Evolutionary conservation across 2,329 filamentous ascomycete species (phyloP), one percentile per base, ranked within the genome.

Genomic region (Leptographium procerum): DNA sequence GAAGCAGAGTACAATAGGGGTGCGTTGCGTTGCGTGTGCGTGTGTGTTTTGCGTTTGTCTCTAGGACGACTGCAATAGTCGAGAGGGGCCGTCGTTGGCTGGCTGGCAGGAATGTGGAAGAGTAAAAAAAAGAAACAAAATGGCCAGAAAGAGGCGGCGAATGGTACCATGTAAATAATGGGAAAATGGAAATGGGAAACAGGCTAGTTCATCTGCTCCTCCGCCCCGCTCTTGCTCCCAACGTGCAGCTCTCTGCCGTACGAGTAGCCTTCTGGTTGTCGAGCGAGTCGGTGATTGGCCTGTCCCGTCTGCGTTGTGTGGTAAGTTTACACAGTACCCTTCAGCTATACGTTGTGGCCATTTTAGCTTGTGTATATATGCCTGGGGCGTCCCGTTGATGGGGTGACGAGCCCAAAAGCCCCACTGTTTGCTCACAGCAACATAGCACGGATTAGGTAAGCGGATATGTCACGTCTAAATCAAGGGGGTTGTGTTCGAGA

Each of bases 321-420:
- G 40, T 43, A 19, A 6, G 31, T 33, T 5, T 33, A n/a, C n/a
- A n/a, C n/a, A n/a, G n/a, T n/a, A n/a, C n/a, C n/a, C n/a, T n/a
- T n/a, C n/a, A n/a, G n/a, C n/a, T n/a, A n/a, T n/a, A n/a, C n/a
- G n/a, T n/a, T n/a, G n/a, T 43, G 14, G 36, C 7, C 19, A 4
- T 6, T 43, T 43, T 43, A 28, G 45, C 45, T 48, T 48, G 22
- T 43, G 36, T 40, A 4, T 40, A 43, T 43, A 19, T 16, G 16
- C 6, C n/a, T n/a, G n/a, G 40, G 22, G 45, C 10, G 22, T 45
- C 26, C n/a, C 55, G 55, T 57, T 57, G 55, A 48, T 57, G 55
- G 48, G 55, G 55, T 52, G 55, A 57, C 33, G 55, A 33, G 40
- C 8, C 3, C 36, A 19, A 8, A 43, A n/a, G 11, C 13, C 40